Evolutionary conservation across 108 stramenopile genomes (phyloP), one percentile per base, ranked within the genome.

Genomic region (Fragilariopsis cylindrus): DNA sequence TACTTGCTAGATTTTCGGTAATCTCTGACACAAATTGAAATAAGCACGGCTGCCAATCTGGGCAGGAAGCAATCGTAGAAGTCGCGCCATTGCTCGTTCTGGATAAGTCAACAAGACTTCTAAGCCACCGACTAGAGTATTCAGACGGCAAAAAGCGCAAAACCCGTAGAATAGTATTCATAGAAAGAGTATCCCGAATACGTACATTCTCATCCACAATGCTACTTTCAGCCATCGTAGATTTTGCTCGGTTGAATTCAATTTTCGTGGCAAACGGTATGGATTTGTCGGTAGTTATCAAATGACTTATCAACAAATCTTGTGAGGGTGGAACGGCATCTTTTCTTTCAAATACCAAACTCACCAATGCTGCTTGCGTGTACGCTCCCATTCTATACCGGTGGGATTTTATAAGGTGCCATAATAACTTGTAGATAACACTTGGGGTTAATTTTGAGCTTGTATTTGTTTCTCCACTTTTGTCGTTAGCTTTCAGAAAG

Each of bases 401-500:
- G 70, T 91, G 90, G 46, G 84, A 86, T 70, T 90, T 94, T 8
- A 90, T 52, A 5, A 94, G 76, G 70, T 94, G 90, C 90, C 90
- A 94, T 6, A 94, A 72, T 6, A 94, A 74, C 65, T 91, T 90
- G 72, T 87, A 88, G 39, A 79, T 81, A 44, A 91, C 79, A 71
- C 88, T 74, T 48, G 84, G 77, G 70, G 87, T 90, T n/a, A 72
- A 41, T 48, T 76, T 74, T 64, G 89, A 74, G 63, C 72, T 49
- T 57, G 53, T 49, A 48, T 81, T 57, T 68, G 69, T 79, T 56
- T 79, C 85, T 53, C 75, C 82, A 69, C 75, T 85, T 49, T 57
- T 84, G 58, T 82, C 78, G 47, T 70, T 52, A 8, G 77, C n/a
- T 19, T 67, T 71, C 55, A 78, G 9, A 3, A 78, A 53, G 21